Base-by-base conservation (phyloP, 1,284 basidiomycete genomes). In the Puccinia hordei region DNA sequence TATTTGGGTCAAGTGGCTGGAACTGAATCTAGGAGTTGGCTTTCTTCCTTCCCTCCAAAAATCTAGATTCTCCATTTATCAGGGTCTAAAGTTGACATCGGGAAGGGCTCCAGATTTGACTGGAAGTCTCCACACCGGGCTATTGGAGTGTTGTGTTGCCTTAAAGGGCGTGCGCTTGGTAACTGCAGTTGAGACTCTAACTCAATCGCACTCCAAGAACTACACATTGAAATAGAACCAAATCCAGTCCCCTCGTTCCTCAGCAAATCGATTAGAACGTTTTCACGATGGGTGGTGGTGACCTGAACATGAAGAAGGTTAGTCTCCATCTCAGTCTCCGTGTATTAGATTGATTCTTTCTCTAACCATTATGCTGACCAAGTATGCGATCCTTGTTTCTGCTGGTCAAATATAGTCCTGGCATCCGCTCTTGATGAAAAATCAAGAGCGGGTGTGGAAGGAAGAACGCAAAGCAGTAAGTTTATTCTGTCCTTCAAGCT, bases 381-480 rank as follows among this genome's bases (percentile, higher is more conserved):
- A 51, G 24, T 15, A 19, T 51, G 5, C 15, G 17, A 51, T 51
- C 22, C 38, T 46, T 46, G 0, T 66, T 35, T 69, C 66, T 33
- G 8, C 35, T n/a, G n/a, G 15, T 61, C 27, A 13, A 69, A 53
- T 30, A 13, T 4, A 57, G 84, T 83, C 93, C 83, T 98, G 95
- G 95, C 95, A 98, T 87, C 94, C 94, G 89, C 92, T 96, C 89
- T 93, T 98, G 88, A 87, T 96, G 87, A 94, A 93, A 86, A 97
- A 98, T 88, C 95, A 98, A 91, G 94, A 98, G 91, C 91, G 92
- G 89, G 96, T 99, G 84, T 99, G 97, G 96, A 90, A 98, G 82
- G 92, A 96, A 87, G 96, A 99, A 87, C 94, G 97, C 90, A 92
- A 93, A 85, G 94, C 94, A 81, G 76, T 79, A 71, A 71, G 76